Base-by-base conservation (phyloP, 257 asterid species). In the Echium plantagineum region DNA sequence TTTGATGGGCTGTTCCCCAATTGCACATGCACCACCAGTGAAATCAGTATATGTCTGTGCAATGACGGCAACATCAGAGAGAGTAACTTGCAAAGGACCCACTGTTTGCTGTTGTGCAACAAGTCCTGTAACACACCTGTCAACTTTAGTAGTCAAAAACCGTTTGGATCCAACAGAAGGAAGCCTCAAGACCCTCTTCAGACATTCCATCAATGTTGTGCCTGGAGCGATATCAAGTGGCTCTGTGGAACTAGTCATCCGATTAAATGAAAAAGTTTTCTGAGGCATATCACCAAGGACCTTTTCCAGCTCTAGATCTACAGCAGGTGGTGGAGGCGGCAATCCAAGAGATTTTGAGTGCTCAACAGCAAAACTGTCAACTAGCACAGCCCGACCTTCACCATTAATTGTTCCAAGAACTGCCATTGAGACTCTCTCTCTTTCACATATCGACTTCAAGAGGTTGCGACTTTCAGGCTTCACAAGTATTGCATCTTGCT, bases 81-180 rank as follows among this genome's bases (percentile, higher is more conserved):
- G 90, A 4, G 98, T 77, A 62, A 88, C 79, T 71, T 91, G 94
- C 75, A 91, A 72, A 35, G 98, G 98, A 31, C 98, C 98, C 73
- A 88, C 97, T 31, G 97, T 88, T 77, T 91, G 97, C 81, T 91
- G 98, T 67, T 91, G 97, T 6, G 98, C 97, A 35, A 91, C 96
- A 32, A 91, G 94, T 52, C 96, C 96, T 19, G 98, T 91, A 31
- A 91, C 98, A 61, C 97, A 88, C 71, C 97, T 75, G 61, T 88
- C 94, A 61, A 91, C 98, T 77, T 88, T 91, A 18, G 96, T 85
- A 61, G 98, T 91, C 82, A 91, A 76, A 67, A 91, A 85, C 5
- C 97, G 81, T 67, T 91, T 88, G 0, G 97, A 91, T 71, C 85
- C 90, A 52, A 91, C 88, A 32, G 96, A 91, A 58, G 94, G 90